phyloP scores from a whole-genome alignment of 805 yeast genomes.

The Kluyveromyces lactis region DNA sequence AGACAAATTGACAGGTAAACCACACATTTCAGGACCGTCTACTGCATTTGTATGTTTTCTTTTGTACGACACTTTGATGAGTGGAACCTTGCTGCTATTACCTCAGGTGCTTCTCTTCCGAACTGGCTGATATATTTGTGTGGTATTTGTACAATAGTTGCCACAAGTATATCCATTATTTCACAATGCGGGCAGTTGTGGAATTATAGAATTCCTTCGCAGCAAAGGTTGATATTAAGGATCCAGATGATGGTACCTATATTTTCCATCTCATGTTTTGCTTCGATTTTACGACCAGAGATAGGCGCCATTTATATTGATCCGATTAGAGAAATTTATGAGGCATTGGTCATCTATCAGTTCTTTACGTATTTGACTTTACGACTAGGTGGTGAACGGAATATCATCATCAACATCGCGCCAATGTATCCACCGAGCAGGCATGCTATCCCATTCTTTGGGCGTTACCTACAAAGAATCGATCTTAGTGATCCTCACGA shows the following conservation, averaged over 20 bases:
- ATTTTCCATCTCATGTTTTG: constrained; percentile 64
- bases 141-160: constrained; percentile 15
- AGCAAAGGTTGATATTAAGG: constrained; percentile 77
- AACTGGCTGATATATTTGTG: constrained; percentile 21
- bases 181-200: constrained; percentile 46
- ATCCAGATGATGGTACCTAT: constrained; percentile 77
- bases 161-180: constrained; percentile 35
- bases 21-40: too few relatives aligned
- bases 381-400: constrained; percentile 87
- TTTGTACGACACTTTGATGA: too few relatives aligned
- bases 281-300: constrained; percentile 41
- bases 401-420: constrained; percentile 56
- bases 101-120: constrained; percentile 11
- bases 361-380: constrained; percentile 77
- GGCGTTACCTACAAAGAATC: constrained; percentile 43
- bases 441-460: constrained; percentile 49
- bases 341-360: constrained; percentile 92
- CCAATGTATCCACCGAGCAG: constrained; percentile 63
- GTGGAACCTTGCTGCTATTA: too few relatives aligned
- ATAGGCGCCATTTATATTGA: constrained; percentile 43
- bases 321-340: constrained; percentile 83
- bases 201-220: constrained; percentile 82
- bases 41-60: too few relatives aligned
- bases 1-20: too few relatives aligned
- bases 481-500: constrained; percentile 84